Evolutionary conservation across 495 filamentous ascomycete genomes (phyloP), one percentile per base, ranked within the genome.

Genomic region (Penicillium pancosmium): DNA sequence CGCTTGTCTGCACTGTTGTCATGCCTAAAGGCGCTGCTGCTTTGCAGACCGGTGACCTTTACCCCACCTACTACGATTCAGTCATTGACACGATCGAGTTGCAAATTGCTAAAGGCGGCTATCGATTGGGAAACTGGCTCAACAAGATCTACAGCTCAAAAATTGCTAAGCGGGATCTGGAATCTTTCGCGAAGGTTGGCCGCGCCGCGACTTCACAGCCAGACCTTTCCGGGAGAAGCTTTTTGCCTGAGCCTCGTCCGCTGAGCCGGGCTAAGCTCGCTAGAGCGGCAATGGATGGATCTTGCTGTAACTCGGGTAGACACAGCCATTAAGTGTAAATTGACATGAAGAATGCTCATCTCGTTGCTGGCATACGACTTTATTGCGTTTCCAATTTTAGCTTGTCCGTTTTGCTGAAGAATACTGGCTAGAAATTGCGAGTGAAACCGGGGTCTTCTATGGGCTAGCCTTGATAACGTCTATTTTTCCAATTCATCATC

Each of bases 91-190:
- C 13, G 73, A 82, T 94, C 41, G 85, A 93, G 75, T 59, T 84
- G 60, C 84, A 90, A 71, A 81, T 96, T 64, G 90, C 89, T 3
- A 88, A 85, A 67, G 90, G 85, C 10, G 90, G 90, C 11, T 92
- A 86, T 62, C 82, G 89, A 21, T 68, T 90, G 80, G 84, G 43
- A 0, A 68, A 69, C 41, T 69, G 67, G 67, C 34, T 69, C 19
- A 69, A 69, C 33, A 6, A 57, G 62, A 65, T 69, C 18, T 63
- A 69, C 19, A 54, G n/a, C 5, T 49, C 54, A 1, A 49, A 59
- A 4, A 55, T 63, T 54, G 57, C 65, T 12, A 63, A 67, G 49
- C 57, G 62, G 3, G 59, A 57, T 36, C 23, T 59, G 4, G 62
- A 52, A 11, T 31, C 35, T 1, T 40, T 44, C 41, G 54, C 51